Conservation (phyloP, 2,329 filamentous ascomycete genomes). For the Knoxdaviesia proteae region DNA sequence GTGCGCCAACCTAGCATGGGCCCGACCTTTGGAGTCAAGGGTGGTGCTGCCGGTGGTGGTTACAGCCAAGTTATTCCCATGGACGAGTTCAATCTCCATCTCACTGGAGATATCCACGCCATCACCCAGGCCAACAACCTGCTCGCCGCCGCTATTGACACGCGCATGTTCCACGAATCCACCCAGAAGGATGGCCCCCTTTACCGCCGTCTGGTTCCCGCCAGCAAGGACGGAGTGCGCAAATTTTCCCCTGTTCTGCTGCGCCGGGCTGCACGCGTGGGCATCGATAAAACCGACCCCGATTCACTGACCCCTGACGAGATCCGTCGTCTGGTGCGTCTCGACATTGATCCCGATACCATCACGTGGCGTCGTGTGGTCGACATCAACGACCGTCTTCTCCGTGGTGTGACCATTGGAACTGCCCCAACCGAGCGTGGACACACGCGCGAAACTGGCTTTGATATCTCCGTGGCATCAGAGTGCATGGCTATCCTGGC, state of each 20-base stretch:
- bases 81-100: constrained; percentile 97
- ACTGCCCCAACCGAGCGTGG: constrained; percentile 82
- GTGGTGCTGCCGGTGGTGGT: constrained; percentile 85
- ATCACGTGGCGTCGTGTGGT: constrained; percentile 94
- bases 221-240: constrained; percentile 64
- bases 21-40: constrained; percentile 97
- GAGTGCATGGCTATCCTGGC: constrained; percentile 98
- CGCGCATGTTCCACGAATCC: constrained; percentile 93
- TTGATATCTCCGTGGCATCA: constrained; percentile 93
- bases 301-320: constrained; percentile 81
- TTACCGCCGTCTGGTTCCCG: constrained; percentile 71
- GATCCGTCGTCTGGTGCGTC: constrained; percentile 66
- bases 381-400: constrained; percentile 90
- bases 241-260: constrained; percentile 81
- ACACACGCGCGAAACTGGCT: constrained; percentile 69
- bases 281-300: constrained; percentile 86
- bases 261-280: constrained; percentile 81
- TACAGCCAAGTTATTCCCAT: constrained; percentile 99
- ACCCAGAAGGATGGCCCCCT: constrained; percentile 81
- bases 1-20: constrained; percentile 93
- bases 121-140: constrained; percentile 96
- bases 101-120: constrained; percentile 95
- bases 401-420: constrained; percentile 76
- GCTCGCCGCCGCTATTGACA: constrained; percentile 88
- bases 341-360: constrained; percentile 91